Base-by-base conservation (phyloP, 2,329 filamentous ascomycete species). In the Talaromyces sp. region DNA sequence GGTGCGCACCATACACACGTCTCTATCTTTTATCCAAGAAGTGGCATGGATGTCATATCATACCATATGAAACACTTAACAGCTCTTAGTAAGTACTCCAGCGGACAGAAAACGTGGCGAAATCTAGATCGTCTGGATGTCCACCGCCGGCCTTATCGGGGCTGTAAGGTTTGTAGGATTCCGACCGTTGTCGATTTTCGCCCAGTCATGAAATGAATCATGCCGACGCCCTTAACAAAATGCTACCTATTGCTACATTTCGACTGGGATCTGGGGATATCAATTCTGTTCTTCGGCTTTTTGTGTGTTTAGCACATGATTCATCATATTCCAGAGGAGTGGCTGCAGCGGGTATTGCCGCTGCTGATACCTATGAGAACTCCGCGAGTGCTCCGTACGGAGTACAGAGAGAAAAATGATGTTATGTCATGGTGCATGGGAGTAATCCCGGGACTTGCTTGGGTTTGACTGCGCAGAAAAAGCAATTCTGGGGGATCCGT, bases 351-450 rank as follows among this genome's bases (percentile, higher is more conserved):
- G 45, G n/a, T 35, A 35, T 21, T 8, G 25, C 45, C 45, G 45
- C n/a, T n/a, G n/a, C n/a, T n/a, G n/a, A n/a, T n/a, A n/a, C n/a
- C n/a, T n/a, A n/a, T n/a, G n/a, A n/a, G n/a, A n/a, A n/a, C n/a
- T n/a, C n/a, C n/a, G n/a, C n/a, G n/a, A n/a, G n/a, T n/a, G n/a
- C n/a, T n/a, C n/a, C n/a, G n/a, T n/a, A n/a, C n/a, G n/a, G n/a
- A n/a, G n/a, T n/a, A n/a, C n/a, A n/a, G n/a, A n/a, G n/a, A n/a
- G n/a, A n/a, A n/a, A n/a, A n/a, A n/a, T n/a, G n/a, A n/a, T n/a
- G n/a, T 46, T 48, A 48, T 35, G 45, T 48, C 45, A 33, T 48
- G 45, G 45, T 48, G 45, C 28, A 48, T 48, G 19, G 45, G 45
- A 48, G 45, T 21, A 48, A 48, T 48, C 19, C 45, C 45, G 45